phyloP scores from a whole-genome alignment of 2,329 filamentous ascomycete species.

The Aureobasidium sp. region DNA sequence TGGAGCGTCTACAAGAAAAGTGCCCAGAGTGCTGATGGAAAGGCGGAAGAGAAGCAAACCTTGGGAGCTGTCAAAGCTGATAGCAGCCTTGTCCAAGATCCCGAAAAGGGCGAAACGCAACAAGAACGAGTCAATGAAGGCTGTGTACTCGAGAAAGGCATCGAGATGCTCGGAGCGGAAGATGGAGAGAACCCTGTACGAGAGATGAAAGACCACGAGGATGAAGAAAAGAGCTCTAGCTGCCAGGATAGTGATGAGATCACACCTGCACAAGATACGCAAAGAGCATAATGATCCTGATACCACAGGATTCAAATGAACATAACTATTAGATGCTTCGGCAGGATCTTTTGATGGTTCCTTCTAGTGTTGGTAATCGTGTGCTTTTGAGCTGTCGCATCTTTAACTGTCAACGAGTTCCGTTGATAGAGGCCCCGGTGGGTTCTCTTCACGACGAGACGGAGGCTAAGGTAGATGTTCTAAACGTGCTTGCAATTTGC shows the following conservation, averaged over 20 bases:
- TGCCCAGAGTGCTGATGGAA: constrained; percentile 34
- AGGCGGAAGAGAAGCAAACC: constrained; percentile 20
- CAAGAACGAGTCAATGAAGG: constrained; percentile 23
- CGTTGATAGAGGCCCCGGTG: background rate
- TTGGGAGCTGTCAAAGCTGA: background rate
- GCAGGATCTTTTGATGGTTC: background rate
- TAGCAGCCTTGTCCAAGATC: background rate
- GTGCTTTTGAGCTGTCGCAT: background rate
- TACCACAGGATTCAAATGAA: background rate
- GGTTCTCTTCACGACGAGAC: background rate
- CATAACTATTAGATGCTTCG: background rate
- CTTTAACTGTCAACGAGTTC: too few species aligned
- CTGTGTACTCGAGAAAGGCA: constrained; percentile 22
- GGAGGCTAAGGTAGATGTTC: too few species aligned
- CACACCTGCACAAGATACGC: background rate
- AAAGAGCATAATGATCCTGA: background rate
- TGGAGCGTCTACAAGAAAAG: constrained; percentile 44
- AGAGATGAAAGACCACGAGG: constrained; percentile 5
- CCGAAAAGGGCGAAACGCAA: background rate
- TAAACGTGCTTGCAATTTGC: background rate
- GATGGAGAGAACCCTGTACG: constrained; percentile 17
- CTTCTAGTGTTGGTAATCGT: background rate
- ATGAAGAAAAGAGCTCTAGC: background rate
- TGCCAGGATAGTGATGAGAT: constrained; percentile 2
- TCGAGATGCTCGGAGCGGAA: constrained; percentile 26